Evolutionary conservation across 768 basidiomycete species (phyloP).

Genomic region (Cantharellus cinnabarinus): DNA sequence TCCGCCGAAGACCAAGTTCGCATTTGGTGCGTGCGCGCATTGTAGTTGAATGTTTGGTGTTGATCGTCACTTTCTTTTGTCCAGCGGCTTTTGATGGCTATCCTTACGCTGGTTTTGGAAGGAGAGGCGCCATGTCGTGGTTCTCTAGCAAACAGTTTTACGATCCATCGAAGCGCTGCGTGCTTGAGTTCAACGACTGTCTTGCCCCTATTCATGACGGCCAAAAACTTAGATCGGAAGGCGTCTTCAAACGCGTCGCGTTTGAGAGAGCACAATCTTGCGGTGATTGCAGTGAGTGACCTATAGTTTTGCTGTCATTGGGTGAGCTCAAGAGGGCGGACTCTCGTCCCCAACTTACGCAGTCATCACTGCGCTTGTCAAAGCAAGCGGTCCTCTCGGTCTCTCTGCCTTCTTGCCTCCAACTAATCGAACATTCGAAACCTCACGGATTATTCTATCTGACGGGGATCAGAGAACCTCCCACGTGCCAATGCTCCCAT

Average conservation of each 20-base stretch:
- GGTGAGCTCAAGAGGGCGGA: neutral
- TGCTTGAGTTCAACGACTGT: conserved; percentile 11
- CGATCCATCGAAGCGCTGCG: conserved; percentile 7
- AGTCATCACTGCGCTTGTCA: conserved; percentile 12
- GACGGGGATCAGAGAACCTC: neutral
- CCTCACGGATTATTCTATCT: neutral
- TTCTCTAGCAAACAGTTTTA: neutral
- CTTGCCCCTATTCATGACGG: conserved; percentile 8
- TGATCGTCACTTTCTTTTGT: neutral
- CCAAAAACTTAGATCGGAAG: neutral
- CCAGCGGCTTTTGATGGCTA: conserved; percentile 12
- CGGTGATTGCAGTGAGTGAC: conserved; percentile 13
- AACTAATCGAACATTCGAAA: neutral
- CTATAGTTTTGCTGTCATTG: neutral
- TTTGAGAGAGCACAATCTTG: conserved; percentile 10
- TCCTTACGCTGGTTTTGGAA: conserved; percentile 8
- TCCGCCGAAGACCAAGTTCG: neutral
- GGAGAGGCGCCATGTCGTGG: neutral
- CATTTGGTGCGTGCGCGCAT: neutral
- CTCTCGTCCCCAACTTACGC: neutral
- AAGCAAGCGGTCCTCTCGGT: conserved; percentile 10
- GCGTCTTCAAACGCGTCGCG: conserved; percentile 11
- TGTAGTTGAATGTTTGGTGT: neutral
- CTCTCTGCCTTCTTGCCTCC: conserved; percentile 14
- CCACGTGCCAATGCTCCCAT: conserved; percentile 7